Evolutionary conservation across 1,139 yeast genomes (phyloP), one percentile per base, ranked within the genome.

Genomic region (Hyphopichia wangnamkhiaoensis): DNA sequence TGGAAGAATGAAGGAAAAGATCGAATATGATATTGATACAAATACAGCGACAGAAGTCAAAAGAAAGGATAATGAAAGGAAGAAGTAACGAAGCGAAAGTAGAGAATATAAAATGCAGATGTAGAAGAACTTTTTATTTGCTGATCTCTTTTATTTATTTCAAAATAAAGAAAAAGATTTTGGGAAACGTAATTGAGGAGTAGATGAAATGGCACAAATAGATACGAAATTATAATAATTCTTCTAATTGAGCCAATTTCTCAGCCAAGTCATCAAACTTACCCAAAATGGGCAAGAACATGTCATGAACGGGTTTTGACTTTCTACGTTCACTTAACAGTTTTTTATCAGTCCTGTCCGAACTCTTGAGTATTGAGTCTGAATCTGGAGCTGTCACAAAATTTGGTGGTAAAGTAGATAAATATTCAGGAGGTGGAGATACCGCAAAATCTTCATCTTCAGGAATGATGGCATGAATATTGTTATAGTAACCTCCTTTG

Each of bases 251-350:
- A 0, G 76, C 76, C 45, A 71, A 58, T 49, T 65, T 68, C 38
- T 68, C 74, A 1, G 76, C 74, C 45, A 71, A 60, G 47, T 65
- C 71, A 47, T 71, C 77, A 48, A 71, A 68, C 46, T 68, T 68
- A 2, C 75, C 76, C 34, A 71, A 56, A 5, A 71, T 65, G 2
- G 77, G 76, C 49, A 65, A 59, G 44, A 70, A 71, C 74, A 68
- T 70, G 26, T 71, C 76, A 42, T 69, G 74, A 15, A 69, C 70
- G 2, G 73, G 71, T 47, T 61, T 63, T 40, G 62, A 58, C 41
- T 65, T 63, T 15, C 71, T 15, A 9, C 33, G 43, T 40, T 54
- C 39, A 12, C 21, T 27, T 5, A 33, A 15, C 5, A 37, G 21
- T 15, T 31, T 45, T 9, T 6, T 20, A 14, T 15, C 5, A 17